Evolutionary conservation across 768 basidiomycete species (phyloP).

Genomic region (Leccinum variicolor): DNA sequence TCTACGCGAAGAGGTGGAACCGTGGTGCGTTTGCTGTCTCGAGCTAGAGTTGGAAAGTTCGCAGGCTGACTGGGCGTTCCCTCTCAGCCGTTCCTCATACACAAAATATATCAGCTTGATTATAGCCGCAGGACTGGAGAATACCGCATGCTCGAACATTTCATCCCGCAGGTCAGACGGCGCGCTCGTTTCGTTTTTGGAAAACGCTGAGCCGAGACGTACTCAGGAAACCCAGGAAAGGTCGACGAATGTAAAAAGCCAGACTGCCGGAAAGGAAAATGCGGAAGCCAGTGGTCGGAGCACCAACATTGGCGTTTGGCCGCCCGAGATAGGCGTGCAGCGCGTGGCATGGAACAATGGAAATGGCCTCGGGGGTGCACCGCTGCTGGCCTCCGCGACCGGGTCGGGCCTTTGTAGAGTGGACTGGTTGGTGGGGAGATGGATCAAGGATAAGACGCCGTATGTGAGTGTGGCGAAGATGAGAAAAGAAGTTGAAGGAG

Average conservation of each 20-base stretch:
- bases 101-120: slow-evolving; percentile 85
- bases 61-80: not conserved
- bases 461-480: slow-evolving; percentile 62
- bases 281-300: slow-evolving; percentile 15
- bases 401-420: slow-evolving; percentile 85
- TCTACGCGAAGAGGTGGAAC: slow-evolving; percentile 67
- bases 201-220: not conserved
- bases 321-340: slow-evolving; percentile 72
- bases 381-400: slow-evolving; percentile 72
- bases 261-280: slow-evolving; percentile 24
- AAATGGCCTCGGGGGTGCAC: slow-evolving; percentile 58
- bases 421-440: slow-evolving; percentile 77
- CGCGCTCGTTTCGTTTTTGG: not conserved
- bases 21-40: slow-evolving; percentile 47
- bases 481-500: slow-evolving; percentile 50
- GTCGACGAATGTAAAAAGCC: slow-evolving; percentile 33
- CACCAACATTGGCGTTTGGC: slow-evolving; percentile 68
- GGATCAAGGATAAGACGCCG: slow-evolving; percentile 62
- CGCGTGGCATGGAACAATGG: slow-evolving; percentile 80
- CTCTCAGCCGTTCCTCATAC: slow-evolving; percentile 66
- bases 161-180: slow-evolving; percentile 62
- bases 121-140: slow-evolving; percentile 72
- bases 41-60: not conserved
- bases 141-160: slow-evolving; percentile 85
- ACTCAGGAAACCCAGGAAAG: slow-evolving; percentile 47